Evolutionary conservation across 108 stramenopile genomes (phyloP).

Genomic region (Skeletonema tropicum): DNA sequence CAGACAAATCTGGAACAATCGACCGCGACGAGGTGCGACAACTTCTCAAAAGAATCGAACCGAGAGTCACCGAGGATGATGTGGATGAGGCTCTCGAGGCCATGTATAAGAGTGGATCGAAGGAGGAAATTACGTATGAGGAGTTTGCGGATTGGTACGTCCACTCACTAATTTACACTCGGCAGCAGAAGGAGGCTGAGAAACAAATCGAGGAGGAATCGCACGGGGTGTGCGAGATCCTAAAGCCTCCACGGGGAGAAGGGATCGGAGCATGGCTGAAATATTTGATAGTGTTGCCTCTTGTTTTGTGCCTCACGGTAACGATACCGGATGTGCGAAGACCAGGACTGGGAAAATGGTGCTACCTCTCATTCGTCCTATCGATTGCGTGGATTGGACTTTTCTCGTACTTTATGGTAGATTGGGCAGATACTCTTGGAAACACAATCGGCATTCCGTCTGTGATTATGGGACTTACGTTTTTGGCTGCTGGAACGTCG

Average conservation of each 20-base stretch:
- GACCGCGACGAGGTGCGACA: slow-evolving; percentile 64
- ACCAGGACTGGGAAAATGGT: slow-evolving; percentile 74
- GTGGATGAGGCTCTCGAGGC: slow-evolving; percentile 60
- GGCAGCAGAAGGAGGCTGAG: slow-evolving; percentile 61
- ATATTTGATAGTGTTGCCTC: slow-evolving; percentile 69
- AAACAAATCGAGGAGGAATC: slow-evolving; percentile 64
- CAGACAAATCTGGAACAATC: slow-evolving; percentile 71
- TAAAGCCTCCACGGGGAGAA: slow-evolving; percentile 58
- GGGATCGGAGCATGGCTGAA: slow-evolving; percentile 38
- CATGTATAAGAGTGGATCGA: slow-evolving; percentile 65
- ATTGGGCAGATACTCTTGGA: slow-evolving; percentile 82
- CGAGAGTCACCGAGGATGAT: slow-evolving; percentile 61
- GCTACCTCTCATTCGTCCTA: slow-evolving; percentile 77
- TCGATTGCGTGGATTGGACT: slow-evolving; percentile 88
- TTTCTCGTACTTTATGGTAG: slow-evolving; percentile 87
- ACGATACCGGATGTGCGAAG: slow-evolving; percentile 84
- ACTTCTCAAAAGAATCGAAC: slow-evolving; percentile 61
- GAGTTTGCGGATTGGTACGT: slow-evolving; percentile 81
- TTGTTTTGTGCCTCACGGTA: slow-evolving; percentile 62
- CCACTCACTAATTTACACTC: slow-evolving; percentile 62
- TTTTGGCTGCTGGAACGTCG: slow-evolving; percentile 86
- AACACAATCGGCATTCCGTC: slow-evolving; percentile 77
- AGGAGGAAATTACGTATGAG: slow-evolving; percentile 72
- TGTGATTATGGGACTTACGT: slow-evolving; percentile 82
- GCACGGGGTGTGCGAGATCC: slow-evolving; percentile 55